Evolutionary conservation across 2,329 filamentous ascomycete genomes (phyloP).

Genomic region (Sclerotiophoma versabilis): DNA sequence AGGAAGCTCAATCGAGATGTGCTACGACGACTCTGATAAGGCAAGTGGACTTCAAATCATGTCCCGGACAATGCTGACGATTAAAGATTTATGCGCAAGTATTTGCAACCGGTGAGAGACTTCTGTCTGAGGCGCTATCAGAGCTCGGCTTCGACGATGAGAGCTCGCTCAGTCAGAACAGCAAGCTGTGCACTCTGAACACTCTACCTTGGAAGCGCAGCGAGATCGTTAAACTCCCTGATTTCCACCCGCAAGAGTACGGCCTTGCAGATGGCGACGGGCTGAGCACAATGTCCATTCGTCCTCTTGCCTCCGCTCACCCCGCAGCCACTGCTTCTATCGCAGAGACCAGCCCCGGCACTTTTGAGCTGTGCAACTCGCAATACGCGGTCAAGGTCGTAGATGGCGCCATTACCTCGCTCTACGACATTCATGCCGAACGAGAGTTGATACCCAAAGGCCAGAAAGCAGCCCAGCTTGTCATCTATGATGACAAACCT

Average conservation of each 20-base stretch:
- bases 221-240: conserved; percentile 72
- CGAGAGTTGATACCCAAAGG: conserved; percentile 78
- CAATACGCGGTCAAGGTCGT: conserved; percentile 77
- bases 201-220: conserved; percentile 85
- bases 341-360: conserved; percentile 62
- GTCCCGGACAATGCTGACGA: conserved; percentile 24
- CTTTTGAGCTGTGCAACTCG: conserved; percentile 81
- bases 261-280: conserved; percentile 55
- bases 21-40: conserved; percentile 93
- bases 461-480: conserved; percentile 85
- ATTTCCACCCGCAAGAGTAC: conserved; percentile 38
- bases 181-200: conserved; percentile 73
- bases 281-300: conserved; percentile 52
- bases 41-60: conserved; percentile 33
- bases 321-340: conserved; percentile 53
- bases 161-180: conserved; percentile 48
- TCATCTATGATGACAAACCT: conserved; percentile 96
- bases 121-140: conserved; percentile 73
- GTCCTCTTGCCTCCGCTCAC: conserved; percentile 34
- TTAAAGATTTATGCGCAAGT: conserved; percentile 76
- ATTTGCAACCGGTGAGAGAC: conserved; percentile 75
- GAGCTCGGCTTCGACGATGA: conserved; percentile 69
- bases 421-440: conserved; percentile 75
- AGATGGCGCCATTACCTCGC: conserved; percentile 79
- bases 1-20: conserved; percentile 96